phyloP scores from a whole-genome alignment of 129 eudicot genomes.

The Kitagawia praeruptora region DNA sequence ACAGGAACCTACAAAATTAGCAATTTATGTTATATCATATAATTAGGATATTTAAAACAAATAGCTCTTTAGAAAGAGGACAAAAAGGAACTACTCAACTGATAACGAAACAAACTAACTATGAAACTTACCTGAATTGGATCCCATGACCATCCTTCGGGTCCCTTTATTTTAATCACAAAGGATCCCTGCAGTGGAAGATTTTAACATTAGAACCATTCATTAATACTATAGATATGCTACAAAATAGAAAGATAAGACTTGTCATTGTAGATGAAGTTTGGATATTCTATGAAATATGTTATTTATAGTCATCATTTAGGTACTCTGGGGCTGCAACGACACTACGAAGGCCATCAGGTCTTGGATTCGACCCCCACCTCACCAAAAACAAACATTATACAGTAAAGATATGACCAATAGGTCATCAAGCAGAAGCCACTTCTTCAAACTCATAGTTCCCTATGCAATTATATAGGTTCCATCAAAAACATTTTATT shows the following conservation, averaged over 20 bases:
- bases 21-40: conserved; percentile 8
- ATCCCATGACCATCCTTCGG: conserved; percentile 95
- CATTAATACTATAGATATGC: conserved; percentile 3
- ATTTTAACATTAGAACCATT: conserved; percentile 15
- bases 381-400: background rate
- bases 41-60: conserved; percentile 10
- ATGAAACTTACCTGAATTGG: conserved; percentile 61
- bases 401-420: background rate
- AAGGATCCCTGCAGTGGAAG: conserved; percentile 74
- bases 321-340: background rate
- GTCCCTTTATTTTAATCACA: conserved; percentile 83
- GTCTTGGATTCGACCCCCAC: background rate
- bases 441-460: background rate
- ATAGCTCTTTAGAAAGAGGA: background rate
- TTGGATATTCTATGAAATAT: background rate
- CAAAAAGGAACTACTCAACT: background rate
- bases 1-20: conserved; percentile 68
- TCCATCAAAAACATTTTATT: background rate
- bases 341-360: background rate
- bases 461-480: conserved; percentile 1
- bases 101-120: background rate
- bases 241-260: background rate
- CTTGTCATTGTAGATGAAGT: background rate
- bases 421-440: background rate
- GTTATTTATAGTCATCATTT: background rate